Base-by-base conservation (phyloP, 192 early-diverging fungal genomes). In the Lobulomyces angularis region DNA sequence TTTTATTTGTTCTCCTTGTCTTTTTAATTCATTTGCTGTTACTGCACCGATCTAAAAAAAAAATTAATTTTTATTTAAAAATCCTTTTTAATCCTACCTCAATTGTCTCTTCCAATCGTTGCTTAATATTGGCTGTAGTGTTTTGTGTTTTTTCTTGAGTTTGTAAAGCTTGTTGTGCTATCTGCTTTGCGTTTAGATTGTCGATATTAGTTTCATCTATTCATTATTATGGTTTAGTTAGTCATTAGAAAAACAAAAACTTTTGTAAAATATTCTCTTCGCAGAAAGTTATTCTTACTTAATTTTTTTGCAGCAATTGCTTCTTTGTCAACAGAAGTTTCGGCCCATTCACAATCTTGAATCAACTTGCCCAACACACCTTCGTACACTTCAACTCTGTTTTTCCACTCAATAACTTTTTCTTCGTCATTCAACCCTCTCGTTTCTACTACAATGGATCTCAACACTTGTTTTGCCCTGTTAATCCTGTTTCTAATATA, bases 341-440 rank as follows among this genome's bases (percentile, higher is more conserved):
- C 69, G 4, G 73, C 68, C 68, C 68, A 76, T 30, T 72, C 66
- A 0, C 71, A 50, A 42, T 76, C 73, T 46, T 76, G 68, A 39
- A 41, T n/a, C 16, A 76, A 48, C 53, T 72, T 55, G 21, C 16
- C 53, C 35, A 76, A 53, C 27, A 45, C 26, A 6, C 36, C 38
- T 27, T 72, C 69, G 39, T 72, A 69, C 8, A 38, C 38, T 40
- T 56, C 57, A 11, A 64, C 65, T 46, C 63, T 66, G 8, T 53
- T 30, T 19, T 68, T 59, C 63, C 65, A 71, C 18, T 59, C 58
- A 11, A 46, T 14, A 21, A 37, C 30, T 14, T 31, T 17, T 19
- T 50, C 41, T 8, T 36, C 44, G 2, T 36, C 12, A 2, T 51
- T 47, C 11, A 72, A 46, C 2, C 61, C 62, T 3, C 69, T 55